phyloP scores from a whole-genome alignment of 1,139 yeast genomes.

The Geotrichum aggregatum region DNA sequence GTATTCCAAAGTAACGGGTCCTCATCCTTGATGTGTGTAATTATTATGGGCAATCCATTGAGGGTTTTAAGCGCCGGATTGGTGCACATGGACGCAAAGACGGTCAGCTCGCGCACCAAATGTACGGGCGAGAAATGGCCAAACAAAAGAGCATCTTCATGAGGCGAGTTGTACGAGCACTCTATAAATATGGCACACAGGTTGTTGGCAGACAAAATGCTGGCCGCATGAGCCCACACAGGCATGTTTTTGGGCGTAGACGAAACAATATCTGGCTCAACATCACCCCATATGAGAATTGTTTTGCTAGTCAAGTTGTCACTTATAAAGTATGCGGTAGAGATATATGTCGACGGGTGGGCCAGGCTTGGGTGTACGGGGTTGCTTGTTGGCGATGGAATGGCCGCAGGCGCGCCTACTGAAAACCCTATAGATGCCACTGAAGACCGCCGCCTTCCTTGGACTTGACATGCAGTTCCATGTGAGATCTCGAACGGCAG shows the following conservation, averaged over 20 bases:
- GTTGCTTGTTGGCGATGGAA: background rate
- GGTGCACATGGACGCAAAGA: slow-evolving; percentile 8
- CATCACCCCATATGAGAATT: slow-evolving; percentile 71
- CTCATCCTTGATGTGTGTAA: slow-evolving; percentile 69
- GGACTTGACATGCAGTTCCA: slow-evolving; percentile 17
- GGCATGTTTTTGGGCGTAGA: slow-evolving; percentile 42
- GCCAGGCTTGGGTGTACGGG: slow-evolving; percentile 29
- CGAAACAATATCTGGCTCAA: slow-evolving; percentile 62
- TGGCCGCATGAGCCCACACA: slow-evolving; percentile 59
- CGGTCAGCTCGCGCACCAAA: slow-evolving; percentile 53
- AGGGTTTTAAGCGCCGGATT: slow-evolving; percentile 29
- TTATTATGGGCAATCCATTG: slow-evolving; percentile 50
- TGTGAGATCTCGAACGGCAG: slow-evolving; percentile 19
- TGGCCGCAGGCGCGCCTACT: background rate
- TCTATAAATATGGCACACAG: slow-evolving; percentile 64
- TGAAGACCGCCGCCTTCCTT: slow-evolving; percentile 16
- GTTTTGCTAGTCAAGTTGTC: slow-evolving; percentile 38
- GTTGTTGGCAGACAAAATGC: slow-evolving; percentile 40
- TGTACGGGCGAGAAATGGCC: slow-evolving; percentile 77
- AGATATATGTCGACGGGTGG: slow-evolving; percentile 36
- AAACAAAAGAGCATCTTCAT: slow-evolving; percentile 49
- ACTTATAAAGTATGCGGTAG: slow-evolving; percentile 54
- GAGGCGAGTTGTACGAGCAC: slow-evolving; percentile 60
- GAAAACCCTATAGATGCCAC: slow-evolving; percentile 9
- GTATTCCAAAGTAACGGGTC: slow-evolving; percentile 19